Conservation (phyloP, 1,284 basidiomycete species). For the Gomphus sp. region DNA sequence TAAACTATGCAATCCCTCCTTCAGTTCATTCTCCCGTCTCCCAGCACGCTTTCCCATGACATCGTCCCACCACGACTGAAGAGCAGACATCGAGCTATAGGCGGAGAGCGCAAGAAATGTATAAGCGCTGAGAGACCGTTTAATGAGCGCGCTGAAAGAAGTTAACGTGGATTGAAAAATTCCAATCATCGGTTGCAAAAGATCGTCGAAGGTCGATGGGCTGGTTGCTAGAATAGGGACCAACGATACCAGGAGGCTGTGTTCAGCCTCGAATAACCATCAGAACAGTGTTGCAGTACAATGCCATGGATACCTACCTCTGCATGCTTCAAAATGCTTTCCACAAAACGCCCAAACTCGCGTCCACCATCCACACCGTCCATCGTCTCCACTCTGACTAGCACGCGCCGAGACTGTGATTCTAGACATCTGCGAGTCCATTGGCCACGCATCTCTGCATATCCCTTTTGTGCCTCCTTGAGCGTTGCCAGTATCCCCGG, state of each 20-base stretch:
- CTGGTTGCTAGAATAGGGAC: conserved; percentile 32
- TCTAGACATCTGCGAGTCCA: conserved; percentile 70
- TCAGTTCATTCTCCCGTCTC: conserved; percentile 55
- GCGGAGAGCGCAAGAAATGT: conserved; percentile 71
- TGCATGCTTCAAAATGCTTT: conserved; percentile 47
- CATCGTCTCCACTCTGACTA: conserved; percentile 30
- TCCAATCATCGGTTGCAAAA: conserved; percentile 52
- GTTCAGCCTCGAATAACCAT: conserved; percentile 31
- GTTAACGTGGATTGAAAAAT: conserved; percentile 55
- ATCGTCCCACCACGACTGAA: conserved; percentile 57
- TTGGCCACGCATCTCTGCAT: conserved; percentile 72
- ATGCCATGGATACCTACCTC: conserved; percentile 34
- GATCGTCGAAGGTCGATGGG: conserved; percentile 41
- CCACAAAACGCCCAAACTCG: conserved; percentile 62
- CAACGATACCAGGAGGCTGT: conserved; percentile 43
- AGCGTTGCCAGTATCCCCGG: conserved; percentile 51
- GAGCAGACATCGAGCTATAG: conserved; percentile 43
- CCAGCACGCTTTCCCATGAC: conserved; percentile 36
- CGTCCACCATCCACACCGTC: conserved; percentile 46
- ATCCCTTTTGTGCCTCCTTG: conserved; percentile 68
- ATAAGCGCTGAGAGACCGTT: conserved; percentile 69
- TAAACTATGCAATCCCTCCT: conserved; percentile 54
- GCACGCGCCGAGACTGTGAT: conserved; percentile 51
- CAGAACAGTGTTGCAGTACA: not conserved
- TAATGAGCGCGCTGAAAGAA: conserved; percentile 58